Conservation (phyloP, 148 eudicot species). For the Rhododendron ovatum region DNA sequence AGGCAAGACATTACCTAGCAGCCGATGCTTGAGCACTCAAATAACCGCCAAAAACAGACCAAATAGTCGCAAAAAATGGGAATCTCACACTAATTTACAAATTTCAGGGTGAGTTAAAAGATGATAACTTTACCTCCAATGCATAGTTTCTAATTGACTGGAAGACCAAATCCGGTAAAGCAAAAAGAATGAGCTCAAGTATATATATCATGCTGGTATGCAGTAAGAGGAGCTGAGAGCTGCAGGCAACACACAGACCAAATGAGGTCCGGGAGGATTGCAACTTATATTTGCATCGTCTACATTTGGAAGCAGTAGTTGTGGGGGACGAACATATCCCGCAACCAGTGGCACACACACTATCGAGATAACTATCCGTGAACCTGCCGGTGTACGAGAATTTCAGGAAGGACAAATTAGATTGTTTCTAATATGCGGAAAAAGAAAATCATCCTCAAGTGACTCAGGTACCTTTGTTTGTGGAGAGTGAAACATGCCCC, state of each 20-base stretch:
- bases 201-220: constrained; percentile 48
- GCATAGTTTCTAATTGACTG: constrained; percentile 3
- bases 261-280: constrained; percentile 96
- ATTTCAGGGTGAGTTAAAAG: background rate
- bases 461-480: constrained; percentile 55
- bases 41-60: constrained; percentile 1
- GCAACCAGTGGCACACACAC: constrained; percentile 82
- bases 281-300: constrained; percentile 67
- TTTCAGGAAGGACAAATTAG: background rate
- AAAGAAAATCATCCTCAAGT: background rate
- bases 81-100: constrained; percentile 17
- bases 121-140: constrained; percentile 5
- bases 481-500: constrained; percentile 71
- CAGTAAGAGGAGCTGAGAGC: constrained; percentile 88
- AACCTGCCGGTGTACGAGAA: constrained; percentile 46
- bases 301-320: constrained; percentile 64
- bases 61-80: background rate
- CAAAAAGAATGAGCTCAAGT: background rate
- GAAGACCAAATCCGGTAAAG: background rate
- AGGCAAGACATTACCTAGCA: background rate
- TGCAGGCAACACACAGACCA: constrained; percentile 90
- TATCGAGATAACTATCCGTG: constrained; percentile 72
- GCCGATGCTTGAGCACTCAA: constrained; percentile 9
- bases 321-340: constrained; percentile 94
- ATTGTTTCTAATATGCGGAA: background rate